A percentile compares a stretch with the other conserved stretches of the same genome.
These are phyloP conservation scores for Leccinum pachyderme DNA, from an alignment of 1,284 basidiomycete genomes.

Conservation along the genomic window DNA sequence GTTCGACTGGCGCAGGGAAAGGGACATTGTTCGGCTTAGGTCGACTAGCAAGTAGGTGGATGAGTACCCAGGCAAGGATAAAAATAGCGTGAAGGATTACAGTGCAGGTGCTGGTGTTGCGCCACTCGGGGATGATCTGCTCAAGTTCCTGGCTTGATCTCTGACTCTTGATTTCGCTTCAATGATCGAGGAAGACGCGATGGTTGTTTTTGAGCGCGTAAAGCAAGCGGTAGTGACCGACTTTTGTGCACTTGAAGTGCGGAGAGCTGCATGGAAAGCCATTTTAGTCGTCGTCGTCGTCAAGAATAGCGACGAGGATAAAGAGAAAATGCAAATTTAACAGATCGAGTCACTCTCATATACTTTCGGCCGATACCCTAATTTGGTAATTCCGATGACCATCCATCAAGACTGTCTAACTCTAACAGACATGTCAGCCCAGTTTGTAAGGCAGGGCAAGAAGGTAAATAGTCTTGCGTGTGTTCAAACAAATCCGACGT, in stretches of 20 bases:
- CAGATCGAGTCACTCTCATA: conserved; percentile 23
- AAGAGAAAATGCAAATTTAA: too few species aligned
- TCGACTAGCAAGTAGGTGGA: conserved; percentile 45
- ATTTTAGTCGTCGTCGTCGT: conserved; percentile 20
- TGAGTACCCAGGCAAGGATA: conserved; percentile 10
- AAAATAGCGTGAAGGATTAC: conserved; percentile 34
- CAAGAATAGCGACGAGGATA: conserved; percentile 7
- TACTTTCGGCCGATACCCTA: conserved; percentile 12
- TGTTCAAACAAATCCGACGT: not conserved
- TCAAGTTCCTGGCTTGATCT: conserved; percentile 66
- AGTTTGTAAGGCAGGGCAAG: conserved; percentile 41
- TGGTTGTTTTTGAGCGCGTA: conserved; percentile 54
- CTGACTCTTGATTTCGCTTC: conserved; percentile 73
- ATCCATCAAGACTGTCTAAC: not conserved
- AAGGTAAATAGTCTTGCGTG: conserved; percentile 14
- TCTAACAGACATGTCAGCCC: conserved; percentile 32
- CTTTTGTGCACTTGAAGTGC: conserved; percentile 45
- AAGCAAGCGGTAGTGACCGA: conserved; percentile 38
- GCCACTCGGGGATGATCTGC: conserved; percentile 57
- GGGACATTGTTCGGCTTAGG: conserved; percentile 58
- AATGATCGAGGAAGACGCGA: conserved; percentile 49
- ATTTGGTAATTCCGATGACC: conserved; percentile 15
- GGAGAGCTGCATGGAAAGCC: conserved; percentile 39
- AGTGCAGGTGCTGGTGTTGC: conserved; percentile 60
- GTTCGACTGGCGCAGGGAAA: conserved; percentile 44